phyloP scores from a whole-genome alignment of 2,329 filamentous ascomycete species.

The Xylariaceae sp. region DNA sequence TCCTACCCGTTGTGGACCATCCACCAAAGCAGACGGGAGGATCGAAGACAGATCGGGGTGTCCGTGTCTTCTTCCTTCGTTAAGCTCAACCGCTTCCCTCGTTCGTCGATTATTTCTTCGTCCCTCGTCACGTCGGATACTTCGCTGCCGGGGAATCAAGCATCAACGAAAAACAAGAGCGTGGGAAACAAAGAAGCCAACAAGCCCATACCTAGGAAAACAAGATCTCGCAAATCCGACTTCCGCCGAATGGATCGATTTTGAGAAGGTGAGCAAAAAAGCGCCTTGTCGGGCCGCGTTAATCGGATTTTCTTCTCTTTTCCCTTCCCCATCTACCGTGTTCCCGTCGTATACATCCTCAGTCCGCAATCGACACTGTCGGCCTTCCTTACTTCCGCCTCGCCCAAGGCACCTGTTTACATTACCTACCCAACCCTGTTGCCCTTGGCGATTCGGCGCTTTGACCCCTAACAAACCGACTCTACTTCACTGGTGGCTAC shows the following conservation, averaged over 20 bases:
- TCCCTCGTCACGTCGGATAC: neutral
- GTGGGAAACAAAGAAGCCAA: slow-evolving; percentile 10
- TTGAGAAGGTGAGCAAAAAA: slow-evolving; percentile 9
- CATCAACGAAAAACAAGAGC: neutral
- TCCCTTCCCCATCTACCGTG: neutral
- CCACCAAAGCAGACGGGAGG: slow-evolving; percentile 13
- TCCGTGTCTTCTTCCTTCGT: slow-evolving; percentile 26
- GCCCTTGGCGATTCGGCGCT: neutral
- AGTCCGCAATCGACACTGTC: neutral
- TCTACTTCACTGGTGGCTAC: neutral
- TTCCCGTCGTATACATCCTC: neutral
- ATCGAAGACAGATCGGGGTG: slow-evolving; percentile 17
- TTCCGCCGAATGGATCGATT: slow-evolving; percentile 3
- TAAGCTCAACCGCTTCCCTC: slow-evolving; percentile 15
- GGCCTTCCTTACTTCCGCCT: neutral
- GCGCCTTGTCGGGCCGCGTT: neutral
- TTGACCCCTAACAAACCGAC: neutral
- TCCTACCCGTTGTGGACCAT: slow-evolving; percentile 17
- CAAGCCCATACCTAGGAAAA: slow-evolving; percentile 4
- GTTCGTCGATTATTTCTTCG: slow-evolving; percentile 8
- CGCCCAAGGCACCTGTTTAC: neutral
- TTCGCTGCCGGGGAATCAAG: neutral
- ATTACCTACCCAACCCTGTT: neutral
- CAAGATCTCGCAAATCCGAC: neutral
- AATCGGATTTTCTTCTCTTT: neutral